Evolutionary conservation across 345 rosid species (phyloP).

Genomic region (Citrus cavaleriei): DNA sequence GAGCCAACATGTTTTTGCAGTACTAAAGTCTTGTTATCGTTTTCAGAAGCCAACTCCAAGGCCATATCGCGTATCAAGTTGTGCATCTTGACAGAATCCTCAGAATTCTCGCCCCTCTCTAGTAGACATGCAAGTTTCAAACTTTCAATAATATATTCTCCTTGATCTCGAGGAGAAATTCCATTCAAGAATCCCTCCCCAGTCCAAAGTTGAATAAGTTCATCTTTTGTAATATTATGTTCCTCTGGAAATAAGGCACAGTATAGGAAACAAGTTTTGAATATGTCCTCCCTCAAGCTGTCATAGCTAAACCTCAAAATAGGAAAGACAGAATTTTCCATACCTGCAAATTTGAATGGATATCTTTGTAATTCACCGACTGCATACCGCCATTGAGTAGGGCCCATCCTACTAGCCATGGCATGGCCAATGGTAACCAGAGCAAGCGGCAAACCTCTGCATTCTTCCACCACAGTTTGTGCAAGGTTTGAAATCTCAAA

Average conservation of each 20-base stretch:
- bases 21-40: background rate
- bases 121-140: slow-evolving; percentile 22
- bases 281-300: background rate
- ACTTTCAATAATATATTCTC: background rate
- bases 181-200: slow-evolving; percentile 22
- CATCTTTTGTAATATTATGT: background rate
- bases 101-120: background rate
- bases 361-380: background rate
- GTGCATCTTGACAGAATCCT: slow-evolving; percentile 15
- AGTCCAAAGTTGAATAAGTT: slow-evolving; percentile 9
- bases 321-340: background rate
- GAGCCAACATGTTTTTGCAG: background rate
- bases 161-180: background rate
- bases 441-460: slow-evolving; percentile 25
- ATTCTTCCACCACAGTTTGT: slow-evolving; percentile 7
- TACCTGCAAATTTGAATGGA: background rate
- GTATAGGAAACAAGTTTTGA: slow-evolving; percentile 15
- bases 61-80: slow-evolving; percentile 27
- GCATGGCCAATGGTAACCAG: slow-evolving; percentile 16
- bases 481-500: slow-evolving; percentile 8
- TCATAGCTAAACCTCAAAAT: background rate
- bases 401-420: slow-evolving; percentile 9
- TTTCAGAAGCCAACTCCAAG: slow-evolving; percentile 4
- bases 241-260: slow-evolving; percentile 8
- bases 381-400: background rate